Conservation (phyloP, 352 stramenopile genomes). For the Globisporangium radiosum region DNA sequence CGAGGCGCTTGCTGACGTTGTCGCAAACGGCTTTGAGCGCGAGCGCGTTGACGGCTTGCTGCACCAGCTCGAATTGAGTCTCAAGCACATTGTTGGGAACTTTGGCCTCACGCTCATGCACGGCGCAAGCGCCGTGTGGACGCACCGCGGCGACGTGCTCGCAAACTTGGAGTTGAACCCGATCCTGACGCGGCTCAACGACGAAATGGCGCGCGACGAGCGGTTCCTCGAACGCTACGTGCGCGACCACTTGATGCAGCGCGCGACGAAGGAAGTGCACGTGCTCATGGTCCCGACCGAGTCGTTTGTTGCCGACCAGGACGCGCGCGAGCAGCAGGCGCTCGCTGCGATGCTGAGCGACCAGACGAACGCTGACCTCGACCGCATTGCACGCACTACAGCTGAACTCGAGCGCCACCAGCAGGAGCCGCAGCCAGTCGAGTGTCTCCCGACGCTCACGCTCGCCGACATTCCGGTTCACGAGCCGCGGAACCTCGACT, state of each 20-base stretch:
- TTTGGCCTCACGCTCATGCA: slow-evolving; percentile 81
- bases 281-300: slow-evolving; percentile 72
- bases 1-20: slow-evolving; percentile 42
- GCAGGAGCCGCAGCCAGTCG: slow-evolving; percentile 52
- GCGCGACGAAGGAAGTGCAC: slow-evolving; percentile 47
- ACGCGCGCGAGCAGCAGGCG: slow-evolving; percentile 35
- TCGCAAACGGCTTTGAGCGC: slow-evolving; percentile 64
- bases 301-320: slow-evolving; percentile 52
- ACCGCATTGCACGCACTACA: slow-evolving; percentile 37
- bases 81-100: slow-evolving; percentile 81
- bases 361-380: slow-evolving; percentile 45
- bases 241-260: slow-evolving; percentile 36
- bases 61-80: slow-evolving; percentile 75
- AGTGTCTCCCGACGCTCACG: slow-evolving; percentile 70
- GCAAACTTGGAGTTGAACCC: slow-evolving; percentile 67
- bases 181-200: slow-evolving; percentile 43
- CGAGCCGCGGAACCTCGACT: slow-evolving; percentile 43
- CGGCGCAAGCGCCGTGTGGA: slow-evolving; percentile 60
- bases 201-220: slow-evolving; percentile 54
- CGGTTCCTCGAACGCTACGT: slow-evolving; percentile 66
- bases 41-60: slow-evolving; percentile 66
- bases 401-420: slow-evolving; percentile 57
- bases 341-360: slow-evolving; percentile 38
- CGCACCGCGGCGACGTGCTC: slow-evolving; percentile 57
- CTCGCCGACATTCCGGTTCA: slow-evolving; percentile 54